Base-by-base conservation (phyloP, 2,329 filamentous ascomycete genomes). In the Phaeosphaeriaceae sp. region DNA sequence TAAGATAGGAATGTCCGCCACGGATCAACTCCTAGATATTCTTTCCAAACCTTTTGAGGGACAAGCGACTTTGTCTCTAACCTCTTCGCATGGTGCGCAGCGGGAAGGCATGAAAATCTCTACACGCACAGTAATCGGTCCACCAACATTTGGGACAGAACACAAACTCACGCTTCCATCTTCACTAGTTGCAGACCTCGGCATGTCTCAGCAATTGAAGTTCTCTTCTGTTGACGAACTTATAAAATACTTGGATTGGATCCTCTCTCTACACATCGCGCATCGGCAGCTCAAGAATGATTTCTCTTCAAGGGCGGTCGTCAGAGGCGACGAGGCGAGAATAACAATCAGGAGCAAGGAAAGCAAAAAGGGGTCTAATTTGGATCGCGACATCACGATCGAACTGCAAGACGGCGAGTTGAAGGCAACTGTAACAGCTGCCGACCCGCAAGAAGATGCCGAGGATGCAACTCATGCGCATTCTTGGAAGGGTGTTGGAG, bases 141-240 rank as follows among this genome's bases (percentile, higher is more conserved):
- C 58, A 13, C 72, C 70, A 2, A 68, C 59, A 1, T 72, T 70
- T 37, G 72, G 72, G 34, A 66, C 68, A 5, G 69, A 73, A 44
- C 66, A 70, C 48, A 68, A 60, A 43, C 49, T 73, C 11, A 65
- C 61, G 5, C 50, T 74, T 5, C 69, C 71, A 7, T 51, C 64
- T 3, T 56, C 68, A 1, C 46, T 71, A 13, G 57, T 55, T 9
- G 50, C 58, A 6, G 60, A 68, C 29, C 61, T 73, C n/a, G 61
- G 59, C 15, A 52, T 70, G 1, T 62, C 64, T 30, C 56, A 54
- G 13, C 63, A 67, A 13, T 63, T 68, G 32, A 69, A 62, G 29
- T 70, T 73, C 35, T 50, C 60, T 11, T 58, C 60, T 17, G 54
- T 63, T 3, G 53, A 61, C 17, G 71, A 72, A 13, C 32, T 69